Evolutionary conservation across 352 stramenopile genomes (phyloP), one percentile per base, ranked within the genome.

Genomic region (Aphanomyces cochlioides): DNA sequence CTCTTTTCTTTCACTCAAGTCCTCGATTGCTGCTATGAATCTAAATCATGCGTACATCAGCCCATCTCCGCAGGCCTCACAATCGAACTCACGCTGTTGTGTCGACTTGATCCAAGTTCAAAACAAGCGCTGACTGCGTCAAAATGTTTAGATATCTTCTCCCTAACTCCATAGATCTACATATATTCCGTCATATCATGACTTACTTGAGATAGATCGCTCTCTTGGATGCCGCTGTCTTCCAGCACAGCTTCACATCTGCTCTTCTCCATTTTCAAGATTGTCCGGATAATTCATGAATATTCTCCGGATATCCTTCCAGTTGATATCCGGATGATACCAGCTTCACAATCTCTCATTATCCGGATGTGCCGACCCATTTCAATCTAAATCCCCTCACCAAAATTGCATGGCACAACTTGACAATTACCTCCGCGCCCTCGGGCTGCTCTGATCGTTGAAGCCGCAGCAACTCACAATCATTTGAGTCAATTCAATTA

Each of bases 201-300:
- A 50, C 43, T 50, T 50, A 50, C 43, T 50, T 50, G 43, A 50
- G 43, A 50, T n/a, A 50, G 43, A 50, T 50, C 43, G 10, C 17
- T n/a, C 17, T 50, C 43, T 50, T 50, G 43, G 43, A 50, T 50
- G 43, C 43, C 43, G 43, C 10, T n/a, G 43, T 50, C 43, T 50
- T 50, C 43, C 10, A 50, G 43, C 10, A 50, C 17, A n/a, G 10
- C 17, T n/a, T 12, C 43, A n/a, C 43, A 50, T 50, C 10, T 50
- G 10, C 10, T 50, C 43, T 50, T 50, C 17, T 50, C 43, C 17
- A 50, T n/a, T 50, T 50, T 50, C 28, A 28, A 28, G 28, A 28
- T 28, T 28, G n/a, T n/a, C n/a, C n/a, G 28, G 28, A 28, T 28
- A 28, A 28, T 28, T 28, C 28, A 28, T 28, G 28, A 28, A 28